Conservation (phyloP, 441 rosid genomes). For the Capsella rubella region DNA sequence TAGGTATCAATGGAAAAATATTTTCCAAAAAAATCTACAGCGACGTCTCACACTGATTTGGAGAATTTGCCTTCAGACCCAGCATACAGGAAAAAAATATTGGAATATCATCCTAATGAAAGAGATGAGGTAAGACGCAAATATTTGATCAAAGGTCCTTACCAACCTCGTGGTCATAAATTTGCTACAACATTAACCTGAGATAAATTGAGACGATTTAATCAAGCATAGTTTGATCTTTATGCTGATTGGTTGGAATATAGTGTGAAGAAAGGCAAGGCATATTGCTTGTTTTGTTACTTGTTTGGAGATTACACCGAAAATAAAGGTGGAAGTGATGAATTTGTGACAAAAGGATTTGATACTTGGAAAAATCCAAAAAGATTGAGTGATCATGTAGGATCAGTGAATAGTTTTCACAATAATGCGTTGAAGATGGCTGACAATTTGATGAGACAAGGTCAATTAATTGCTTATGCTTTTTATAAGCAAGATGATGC, state of each 20-base stretch:
- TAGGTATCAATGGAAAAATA: too few relatives aligned
- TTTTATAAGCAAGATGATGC: neutral
- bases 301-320: neutral
- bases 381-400: neutral
- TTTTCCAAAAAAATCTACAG: too few relatives aligned
- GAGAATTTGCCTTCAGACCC: too few relatives aligned
- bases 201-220: neutral
- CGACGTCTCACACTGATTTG: too few relatives aligned
- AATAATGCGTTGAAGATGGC: neutral
- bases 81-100: too few relatives aligned
- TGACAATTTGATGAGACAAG: neutral
- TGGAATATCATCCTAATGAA: neutral
- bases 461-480: slow-evolving; percentile 5
- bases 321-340: slow-evolving; percentile 8
- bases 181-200: neutral
- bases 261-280: neutral
- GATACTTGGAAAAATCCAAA: neutral
- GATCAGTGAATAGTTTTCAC: neutral
- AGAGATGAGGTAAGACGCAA: neutral
- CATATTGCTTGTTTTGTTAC: neutral
- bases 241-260: neutral
- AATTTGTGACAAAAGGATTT: neutral
- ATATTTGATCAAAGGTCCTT: neutral
- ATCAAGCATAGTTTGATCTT: neutral
- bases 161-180: neutral